Conservation (phyloP, 164 flowering plant species). For the Euptelea pleiosperma region DNA sequence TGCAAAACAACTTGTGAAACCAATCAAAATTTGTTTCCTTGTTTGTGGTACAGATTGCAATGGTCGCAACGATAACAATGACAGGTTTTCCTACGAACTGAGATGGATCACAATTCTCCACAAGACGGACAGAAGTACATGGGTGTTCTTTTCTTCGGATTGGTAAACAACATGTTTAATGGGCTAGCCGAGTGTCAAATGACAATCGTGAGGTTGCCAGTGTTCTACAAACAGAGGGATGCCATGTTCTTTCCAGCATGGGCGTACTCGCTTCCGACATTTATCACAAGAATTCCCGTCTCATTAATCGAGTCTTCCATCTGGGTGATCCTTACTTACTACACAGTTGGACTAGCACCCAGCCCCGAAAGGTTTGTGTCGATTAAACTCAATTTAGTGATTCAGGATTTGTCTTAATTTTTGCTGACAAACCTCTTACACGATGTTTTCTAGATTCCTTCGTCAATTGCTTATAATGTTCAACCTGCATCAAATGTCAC, state of each 20-base stretch:
- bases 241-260: constrained; percentile 46
- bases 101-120: constrained; percentile 28
- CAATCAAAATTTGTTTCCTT: neutral
- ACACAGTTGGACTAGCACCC: constrained; percentile 60
- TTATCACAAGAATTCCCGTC: constrained; percentile 55
- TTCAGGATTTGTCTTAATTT: too few relatives aligned
- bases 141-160: constrained; percentile 38
- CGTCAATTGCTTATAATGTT: constrained; percentile 41
- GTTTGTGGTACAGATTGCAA: constrained; percentile 28
- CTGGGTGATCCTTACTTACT: constrained; percentile 50
- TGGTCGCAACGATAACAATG: constrained; percentile 29
- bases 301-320: constrained; percentile 42
- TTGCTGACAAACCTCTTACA: neutral
- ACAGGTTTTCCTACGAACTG: constrained; percentile 47
- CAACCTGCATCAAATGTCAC: constrained; percentile 47
- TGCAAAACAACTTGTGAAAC: neutral
- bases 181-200: constrained; percentile 35
- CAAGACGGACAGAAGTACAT: constrained; percentile 30
- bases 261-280: constrained; percentile 57
- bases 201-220: constrained; percentile 36
- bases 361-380: constrained; percentile 38
- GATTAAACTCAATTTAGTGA: neutral
- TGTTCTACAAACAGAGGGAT: constrained; percentile 44
- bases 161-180: constrained; percentile 37
- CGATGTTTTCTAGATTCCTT: constrained; percentile 33